Conservation (phyloP, 1,139 yeast species). For the Groenewaldozyma auringiensis region DNA sequence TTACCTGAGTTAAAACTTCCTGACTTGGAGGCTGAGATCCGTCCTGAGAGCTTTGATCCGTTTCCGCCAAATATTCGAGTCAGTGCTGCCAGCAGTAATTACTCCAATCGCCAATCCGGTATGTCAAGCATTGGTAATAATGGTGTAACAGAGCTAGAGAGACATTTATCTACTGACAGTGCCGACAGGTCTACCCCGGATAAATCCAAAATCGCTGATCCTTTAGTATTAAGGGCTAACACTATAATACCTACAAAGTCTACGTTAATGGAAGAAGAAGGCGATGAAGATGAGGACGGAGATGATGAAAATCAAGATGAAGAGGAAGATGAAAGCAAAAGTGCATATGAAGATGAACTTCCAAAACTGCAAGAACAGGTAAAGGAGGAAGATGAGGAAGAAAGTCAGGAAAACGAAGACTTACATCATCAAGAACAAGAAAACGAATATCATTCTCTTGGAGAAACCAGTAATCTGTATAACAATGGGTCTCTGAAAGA, state of each 20-base stretch:
- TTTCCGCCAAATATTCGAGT: not conserved
- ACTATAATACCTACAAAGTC: conserved; percentile 29
- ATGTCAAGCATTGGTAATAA: not conserved
- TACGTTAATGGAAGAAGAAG: conserved; percentile 25
- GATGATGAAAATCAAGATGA: conserved; percentile 11
- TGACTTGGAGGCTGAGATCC: not conserved
- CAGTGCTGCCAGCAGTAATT: conserved; percentile 3
- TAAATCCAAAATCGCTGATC: not conserved
- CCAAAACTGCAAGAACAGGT: not conserved
- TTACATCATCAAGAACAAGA: not conserved
- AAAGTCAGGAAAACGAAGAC: not conserved
- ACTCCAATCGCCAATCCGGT: not conserved
- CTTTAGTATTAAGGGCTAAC: conserved; percentile 15
- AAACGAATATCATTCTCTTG: not conserved
- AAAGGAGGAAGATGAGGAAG: conserved; percentile 1
- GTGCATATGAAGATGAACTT: conserved; percentile 15
- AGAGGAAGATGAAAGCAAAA: conserved; percentile 20
- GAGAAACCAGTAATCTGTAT: not conserved
- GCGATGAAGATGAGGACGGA: conserved; percentile 22
- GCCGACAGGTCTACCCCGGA: not conserved
- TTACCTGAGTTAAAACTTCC: not conserved
- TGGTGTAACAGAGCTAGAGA: not conserved
- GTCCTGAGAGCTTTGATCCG: not conserved
- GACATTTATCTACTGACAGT: not conserved
- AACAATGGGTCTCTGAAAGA: not conserved